phyloP scores from a whole-genome alignment of 2,329 filamentous ascomycete species.

The Aspergillus novofumigatus region DNA sequence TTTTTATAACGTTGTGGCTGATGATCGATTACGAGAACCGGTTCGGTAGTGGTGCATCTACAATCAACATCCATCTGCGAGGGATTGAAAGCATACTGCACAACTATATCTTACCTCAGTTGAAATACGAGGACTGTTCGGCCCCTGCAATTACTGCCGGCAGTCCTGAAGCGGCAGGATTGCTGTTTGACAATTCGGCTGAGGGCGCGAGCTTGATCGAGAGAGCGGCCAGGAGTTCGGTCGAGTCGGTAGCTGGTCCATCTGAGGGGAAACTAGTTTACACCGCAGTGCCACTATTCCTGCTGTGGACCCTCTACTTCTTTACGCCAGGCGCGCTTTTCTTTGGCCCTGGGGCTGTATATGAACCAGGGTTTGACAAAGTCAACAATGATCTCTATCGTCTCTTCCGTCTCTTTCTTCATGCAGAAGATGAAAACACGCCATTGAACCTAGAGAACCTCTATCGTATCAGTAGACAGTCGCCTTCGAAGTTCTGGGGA shows the following conservation, averaged over 20 bases:
- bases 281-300: conserved; percentile 23
- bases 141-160: not conserved
- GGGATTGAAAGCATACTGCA: conserved; percentile 20
- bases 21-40: conserved; percentile 28
- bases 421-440: conserved; percentile 7
- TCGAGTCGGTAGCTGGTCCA: not conserved
- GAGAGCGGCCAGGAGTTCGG: not conserved
- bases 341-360: conserved; percentile 11
- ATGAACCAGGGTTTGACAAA: conserved; percentile 1
- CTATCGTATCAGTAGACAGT: conserved; percentile 24
- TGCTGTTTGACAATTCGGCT: not conserved
- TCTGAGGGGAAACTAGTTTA: conserved; percentile 10
- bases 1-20: conserved; percentile 25
- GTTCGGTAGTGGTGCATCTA: conserved; percentile 20
- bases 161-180: not conserved
- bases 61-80: conserved; percentile 22
- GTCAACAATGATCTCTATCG: conserved; percentile 17
- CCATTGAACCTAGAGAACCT: conserved; percentile 18
- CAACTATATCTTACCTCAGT: conserved; percentile 22
- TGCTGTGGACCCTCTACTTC: conserved; percentile 26
- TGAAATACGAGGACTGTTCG: conserved; percentile 3
- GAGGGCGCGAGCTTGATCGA: not conserved
- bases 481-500: conserved; percentile 24
- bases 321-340: conserved; percentile 21
- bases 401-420: conserved; percentile 21